Conservation (phyloP, 495 filamentous ascomycete genomes). For the Aspergillus haitiensis region DNA sequence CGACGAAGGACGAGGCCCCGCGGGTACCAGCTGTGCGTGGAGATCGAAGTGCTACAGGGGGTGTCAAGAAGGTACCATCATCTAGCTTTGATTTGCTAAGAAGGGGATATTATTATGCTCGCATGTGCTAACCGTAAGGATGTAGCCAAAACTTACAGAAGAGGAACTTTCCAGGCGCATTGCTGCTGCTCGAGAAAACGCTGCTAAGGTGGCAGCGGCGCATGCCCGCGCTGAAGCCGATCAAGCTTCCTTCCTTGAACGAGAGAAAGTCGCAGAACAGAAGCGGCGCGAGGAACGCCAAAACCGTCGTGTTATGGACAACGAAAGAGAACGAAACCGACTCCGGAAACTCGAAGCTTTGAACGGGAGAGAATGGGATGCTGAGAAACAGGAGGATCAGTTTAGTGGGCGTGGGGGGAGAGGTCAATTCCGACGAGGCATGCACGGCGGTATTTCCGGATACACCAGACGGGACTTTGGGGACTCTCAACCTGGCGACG, state of each 20-base stretch:
- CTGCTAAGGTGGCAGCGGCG: conserved; percentile 56
- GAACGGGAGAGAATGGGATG: conserved; percentile 73
- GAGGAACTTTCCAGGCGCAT: conserved; percentile 62
- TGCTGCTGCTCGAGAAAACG: conserved; percentile 58
- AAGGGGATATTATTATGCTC: background rate
- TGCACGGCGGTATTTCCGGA: conserved; percentile 59
- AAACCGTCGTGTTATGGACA: conserved; percentile 61
- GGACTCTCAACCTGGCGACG: conserved; percentile 28
- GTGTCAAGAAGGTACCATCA: conserved; percentile 49
- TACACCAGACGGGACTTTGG: conserved; percentile 37
- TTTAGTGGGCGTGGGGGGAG: conserved; percentile 49
- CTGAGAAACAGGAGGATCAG: conserved; percentile 67
- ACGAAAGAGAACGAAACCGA: conserved; percentile 70
- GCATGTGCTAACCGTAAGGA: conserved; percentile 16
- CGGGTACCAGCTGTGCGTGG: conserved; percentile 61
- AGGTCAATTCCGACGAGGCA: conserved; percentile 53
- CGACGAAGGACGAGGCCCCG: conserved; percentile 28
- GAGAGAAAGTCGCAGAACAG: conserved; percentile 58
- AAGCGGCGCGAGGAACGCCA: conserved; percentile 56
- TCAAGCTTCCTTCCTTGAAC: conserved; percentile 63
- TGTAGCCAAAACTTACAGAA: conserved; percentile 66
- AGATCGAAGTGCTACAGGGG: conserved; percentile 68
- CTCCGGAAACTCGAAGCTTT: conserved; percentile 67
- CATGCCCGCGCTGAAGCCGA: conserved; percentile 69
- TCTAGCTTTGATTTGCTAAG: background rate